Base-by-base conservation (phyloP, 2,329 filamentous ascomycete species). In the Pseudovirgaria hyperparasitica region DNA sequence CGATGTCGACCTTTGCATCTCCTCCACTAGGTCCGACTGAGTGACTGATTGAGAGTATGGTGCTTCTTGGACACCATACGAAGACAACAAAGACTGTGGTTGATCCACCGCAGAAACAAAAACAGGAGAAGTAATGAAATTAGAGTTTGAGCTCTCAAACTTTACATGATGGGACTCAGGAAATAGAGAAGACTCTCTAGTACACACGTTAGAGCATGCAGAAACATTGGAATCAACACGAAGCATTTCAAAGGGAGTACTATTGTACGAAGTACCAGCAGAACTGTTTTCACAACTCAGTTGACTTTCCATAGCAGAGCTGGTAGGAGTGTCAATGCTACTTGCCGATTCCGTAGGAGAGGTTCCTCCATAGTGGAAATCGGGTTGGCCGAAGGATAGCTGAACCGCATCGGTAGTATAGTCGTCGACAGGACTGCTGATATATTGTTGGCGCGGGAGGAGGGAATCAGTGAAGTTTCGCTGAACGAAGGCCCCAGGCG, bases 1-100 rank as follows among this genome's bases (percentile, higher is more conserved):
- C 32, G 65, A 69, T 42, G 56, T 40, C 36, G 62, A 62, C 45
- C 56, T 57, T 44, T 55, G 55, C 63, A 69, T 67, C 45, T 67
- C 61, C 44, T 55, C 48, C 39, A 51, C 50, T 44, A 50, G 46
- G 46, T 42, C 35, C 48, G 43, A 38, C 44, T 41, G 33, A 26
- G 42, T 33, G 31, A 39, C 34, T 26, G 39, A 39, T 40, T 42
- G 43, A 34, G 37, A 45, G 48, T 51, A 42, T 48, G 46, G 36
- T 18, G 38, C 13, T 9, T 20, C 9, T 20, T n/a, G n/a, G 19
- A 20, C 19, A n/a, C 9, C 11, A n/a, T 9, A 35, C 10, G 38
- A 45, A 52, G 46, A 48, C 49, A 45, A 25, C 40, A 42, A 41
- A 34, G 39, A 23, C 34, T 43, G 35, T 28, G 36, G n/a, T n/a